Percentiles rank a stretch among this genome's conserved stretches.
Evolutionary conservation across 306 rosid genomes (phyloP).

Genomic region (Cucurbita maxima): DNA sequence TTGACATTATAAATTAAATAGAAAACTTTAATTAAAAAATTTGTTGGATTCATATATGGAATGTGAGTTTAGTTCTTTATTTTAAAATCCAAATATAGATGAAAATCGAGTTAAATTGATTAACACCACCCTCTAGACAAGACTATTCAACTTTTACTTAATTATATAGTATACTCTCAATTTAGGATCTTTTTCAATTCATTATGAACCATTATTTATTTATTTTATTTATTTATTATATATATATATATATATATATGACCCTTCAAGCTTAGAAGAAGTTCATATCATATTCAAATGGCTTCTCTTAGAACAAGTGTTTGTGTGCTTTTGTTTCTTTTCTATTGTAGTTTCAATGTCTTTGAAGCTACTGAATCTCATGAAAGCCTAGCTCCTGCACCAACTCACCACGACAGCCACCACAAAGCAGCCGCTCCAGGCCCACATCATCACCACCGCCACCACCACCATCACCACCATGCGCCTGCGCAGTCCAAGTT

Average conservation of each 20-base stretch:
- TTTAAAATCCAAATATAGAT: not conserved
- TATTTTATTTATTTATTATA: no score
- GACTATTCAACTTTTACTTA: no score
- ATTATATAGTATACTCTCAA: no score
- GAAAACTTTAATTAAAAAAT: not conserved
- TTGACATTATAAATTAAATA: not conserved
- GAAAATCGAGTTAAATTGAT: not conserved
- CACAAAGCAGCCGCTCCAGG: conserved; percentile 4
- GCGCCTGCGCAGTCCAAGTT: not conserved
- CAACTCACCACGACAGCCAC: not conserved
- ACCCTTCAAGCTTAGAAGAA: not conserved
- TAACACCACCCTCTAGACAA: not conserved
- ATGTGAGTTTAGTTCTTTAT: not conserved
- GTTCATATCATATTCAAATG: not conserved
- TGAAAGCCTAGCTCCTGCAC: not conserved
- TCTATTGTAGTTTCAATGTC: not conserved
- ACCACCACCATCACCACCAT: conserved; percentile 7
- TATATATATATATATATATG: not conserved
- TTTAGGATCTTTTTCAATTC: not conserved
- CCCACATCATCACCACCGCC: not conserved
- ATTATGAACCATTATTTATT: no score
- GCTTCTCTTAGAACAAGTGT: not conserved
- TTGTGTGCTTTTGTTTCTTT: not conserved
- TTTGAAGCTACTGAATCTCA: not conserved
- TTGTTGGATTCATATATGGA: not conserved